phyloP scores from a whole-genome alignment of 2,329 filamentous ascomycete genomes.

The Epichloe typhina region DNA sequence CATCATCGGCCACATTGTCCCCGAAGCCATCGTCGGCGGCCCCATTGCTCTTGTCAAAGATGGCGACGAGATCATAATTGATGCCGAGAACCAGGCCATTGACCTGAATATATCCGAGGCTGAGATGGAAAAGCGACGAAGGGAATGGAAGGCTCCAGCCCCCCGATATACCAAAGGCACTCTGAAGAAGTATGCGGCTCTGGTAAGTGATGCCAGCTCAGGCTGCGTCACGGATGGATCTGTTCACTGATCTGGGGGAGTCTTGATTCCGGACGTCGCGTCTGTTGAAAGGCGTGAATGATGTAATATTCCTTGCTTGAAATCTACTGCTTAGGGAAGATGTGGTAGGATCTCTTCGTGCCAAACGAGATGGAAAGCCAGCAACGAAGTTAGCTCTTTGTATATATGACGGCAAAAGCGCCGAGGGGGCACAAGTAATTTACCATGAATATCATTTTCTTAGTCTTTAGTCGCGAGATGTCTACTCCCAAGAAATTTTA shows the following conservation, averaged over 20 bases:
- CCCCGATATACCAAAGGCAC: constrained; percentile 50
- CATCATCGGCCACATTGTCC: constrained; percentile 77
- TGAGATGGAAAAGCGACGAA: constrained; percentile 45
- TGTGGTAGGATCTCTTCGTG: not conserved
- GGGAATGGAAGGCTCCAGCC: constrained; percentile 48
- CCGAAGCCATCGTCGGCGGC: constrained; percentile 74
- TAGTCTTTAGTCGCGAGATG: no score
- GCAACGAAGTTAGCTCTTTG: not conserved
- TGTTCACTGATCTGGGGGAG: constrained; percentile 5
- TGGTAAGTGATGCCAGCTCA: constrained; percentile 46
- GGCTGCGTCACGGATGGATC: constrained; percentile 43
- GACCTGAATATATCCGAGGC: constrained; percentile 54
- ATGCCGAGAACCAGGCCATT: constrained; percentile 60
- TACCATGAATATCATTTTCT: not conserved
- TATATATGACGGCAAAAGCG: not conserved
- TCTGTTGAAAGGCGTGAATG: not conserved
- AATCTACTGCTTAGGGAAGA: not conserved
- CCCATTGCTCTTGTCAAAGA: constrained; percentile 74
- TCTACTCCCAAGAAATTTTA: no score
- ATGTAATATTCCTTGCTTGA: not conserved
- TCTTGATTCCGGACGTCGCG: not conserved
- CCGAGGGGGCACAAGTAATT: no score
- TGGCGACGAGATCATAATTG: constrained; percentile 70
- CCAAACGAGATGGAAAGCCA: not conserved
- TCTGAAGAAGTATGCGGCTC: constrained; percentile 53